Conservation (phyloP, 1,284 basidiomycete species). For the Irpex sp. region DNA sequence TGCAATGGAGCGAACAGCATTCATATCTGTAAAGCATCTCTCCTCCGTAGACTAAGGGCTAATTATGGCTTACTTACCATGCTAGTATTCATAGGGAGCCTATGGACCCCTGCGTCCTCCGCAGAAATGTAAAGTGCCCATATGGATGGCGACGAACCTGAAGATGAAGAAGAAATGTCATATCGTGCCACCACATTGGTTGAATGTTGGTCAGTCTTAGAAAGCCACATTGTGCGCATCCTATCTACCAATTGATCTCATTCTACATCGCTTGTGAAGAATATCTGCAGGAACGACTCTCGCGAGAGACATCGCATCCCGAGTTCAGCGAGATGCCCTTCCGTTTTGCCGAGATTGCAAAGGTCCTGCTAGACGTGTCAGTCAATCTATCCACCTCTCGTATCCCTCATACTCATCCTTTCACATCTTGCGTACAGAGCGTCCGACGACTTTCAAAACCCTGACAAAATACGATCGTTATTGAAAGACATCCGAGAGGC, state of each 20-base stretch:
- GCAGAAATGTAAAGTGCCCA: slow-evolving; percentile 75
- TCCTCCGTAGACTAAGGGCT: neutral
- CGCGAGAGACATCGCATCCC: slow-evolving; percentile 68
- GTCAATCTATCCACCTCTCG: slow-evolving; percentile 27
- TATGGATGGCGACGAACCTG: slow-evolving; percentile 94
- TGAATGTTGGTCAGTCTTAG: slow-evolving; percentile 69
- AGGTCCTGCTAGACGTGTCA: slow-evolving; percentile 87
- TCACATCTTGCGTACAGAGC: slow-evolving; percentile 52
- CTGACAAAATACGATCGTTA: slow-evolving; percentile 79
- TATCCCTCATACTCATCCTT: neutral
- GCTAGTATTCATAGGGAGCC: slow-evolving; percentile 55
- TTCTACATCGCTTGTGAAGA: slow-evolving; percentile 41
- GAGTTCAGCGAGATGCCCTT: slow-evolving; percentile 79
- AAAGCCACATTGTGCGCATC: neutral
- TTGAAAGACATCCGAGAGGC: slow-evolving; percentile 95
- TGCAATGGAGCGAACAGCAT: slow-evolving; percentile 83
- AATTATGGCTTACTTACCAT: neutral
- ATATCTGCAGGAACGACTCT: slow-evolving; percentile 69
- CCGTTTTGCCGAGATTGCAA: slow-evolving; percentile 85
- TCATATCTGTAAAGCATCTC: slow-evolving; percentile 67
- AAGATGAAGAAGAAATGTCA: slow-evolving; percentile 94
- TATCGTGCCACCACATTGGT: slow-evolving; percentile 88
- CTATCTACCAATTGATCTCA: neutral
- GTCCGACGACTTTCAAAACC: slow-evolving; percentile 81
- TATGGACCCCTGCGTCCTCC: slow-evolving; percentile 94